Evolutionary conservation across 192 early-diverging fungal genomes (phyloP), one percentile per base, ranked within the genome.

Genomic region (Coemansia sp.): DNA sequence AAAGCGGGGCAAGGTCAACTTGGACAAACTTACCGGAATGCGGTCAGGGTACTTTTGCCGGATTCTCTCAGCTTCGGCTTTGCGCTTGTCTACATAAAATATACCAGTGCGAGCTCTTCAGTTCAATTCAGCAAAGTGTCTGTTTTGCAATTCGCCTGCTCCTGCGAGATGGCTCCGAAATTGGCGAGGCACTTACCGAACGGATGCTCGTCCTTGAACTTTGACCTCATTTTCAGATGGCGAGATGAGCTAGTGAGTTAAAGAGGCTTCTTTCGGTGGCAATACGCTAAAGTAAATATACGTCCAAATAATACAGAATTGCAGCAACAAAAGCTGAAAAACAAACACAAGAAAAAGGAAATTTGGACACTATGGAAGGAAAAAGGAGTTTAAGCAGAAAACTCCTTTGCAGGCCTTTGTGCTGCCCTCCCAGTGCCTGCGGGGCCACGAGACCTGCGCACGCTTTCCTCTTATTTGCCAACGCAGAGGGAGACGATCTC

Each of bases 161-260:
- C 5, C 4, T 4, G 57, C 17, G 59, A n/a, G 43, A n/a, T n/a
- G 23, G 43, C 23, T 27, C 10, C 14, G 57, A 5, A 19, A 57
- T 24, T 32, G 32, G 57, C 39, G 38, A 21, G 29, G 50, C 29
- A 61, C 88, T 67, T 88, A 94, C 93, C 93, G 73, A 94, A 94
- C 29, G 89, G 88, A 69, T 98, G 94, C 70, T 98, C 96, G 80
- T 95, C 93, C 86, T 98, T 94, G 72, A 97, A 97, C 78, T 94
- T 90, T 61, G 93, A 94, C 68, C 88, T 85, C 84, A 91, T 89
- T 67, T 76, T 59, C 35, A 19, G 38, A 17, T 4, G 54, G 22
- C 10, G n/a, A 55, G 23, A 37, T 37, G 55, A 37, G 35, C 21
- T 37, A n/a, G 55, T 25, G 27, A 35, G 29, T 37, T 15, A 37